Evolutionary conservation across 805 yeast genomes (phyloP).

Genomic region (Yamadazyma philogaea): DNA sequence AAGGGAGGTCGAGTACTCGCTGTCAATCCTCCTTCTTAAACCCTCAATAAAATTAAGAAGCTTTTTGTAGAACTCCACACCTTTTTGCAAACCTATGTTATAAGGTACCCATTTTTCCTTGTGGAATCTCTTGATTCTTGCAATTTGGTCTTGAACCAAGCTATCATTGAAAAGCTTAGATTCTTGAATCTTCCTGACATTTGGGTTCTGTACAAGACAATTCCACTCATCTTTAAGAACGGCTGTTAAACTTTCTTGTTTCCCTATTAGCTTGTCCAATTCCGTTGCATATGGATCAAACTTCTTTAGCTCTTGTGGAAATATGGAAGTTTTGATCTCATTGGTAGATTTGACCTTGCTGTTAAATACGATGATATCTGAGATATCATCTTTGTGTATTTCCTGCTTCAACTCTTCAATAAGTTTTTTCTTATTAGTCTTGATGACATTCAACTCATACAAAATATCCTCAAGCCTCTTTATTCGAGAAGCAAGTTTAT

Average conservation of each 20-base stretch:
- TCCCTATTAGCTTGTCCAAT: slow-evolving; percentile 62
- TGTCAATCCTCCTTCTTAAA: background rate
- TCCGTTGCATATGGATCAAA: slow-evolving; percentile 67
- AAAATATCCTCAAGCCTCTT: slow-evolving; percentile 53
- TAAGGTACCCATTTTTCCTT: slow-evolving; percentile 52
- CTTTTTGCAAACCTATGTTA: slow-evolving; percentile 57
- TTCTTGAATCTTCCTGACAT: slow-evolving; percentile 39
- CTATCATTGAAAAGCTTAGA: slow-evolving; percentile 39
- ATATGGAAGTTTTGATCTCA: slow-evolving; percentile 53
- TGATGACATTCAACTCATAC: slow-evolving; percentile 59
- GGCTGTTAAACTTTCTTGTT: slow-evolving; percentile 52
- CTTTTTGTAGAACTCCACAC: slow-evolving; percentile 60
- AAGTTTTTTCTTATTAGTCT: slow-evolving; percentile 59
- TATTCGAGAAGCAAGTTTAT: slow-evolving; percentile 31
- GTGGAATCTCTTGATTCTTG: slow-evolving; percentile 46
- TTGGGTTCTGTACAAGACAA: slow-evolving; percentile 22
- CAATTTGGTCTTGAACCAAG: slow-evolving; percentile 28
- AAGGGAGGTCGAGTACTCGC: background rate
- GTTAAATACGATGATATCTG: slow-evolving; percentile 67
- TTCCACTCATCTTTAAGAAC: slow-evolving; percentile 31
- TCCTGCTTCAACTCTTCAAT: slow-evolving; percentile 63
- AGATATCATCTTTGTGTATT: slow-evolving; percentile 80
- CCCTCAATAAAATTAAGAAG: slow-evolving; percentile 21
- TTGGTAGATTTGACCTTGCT: slow-evolving; percentile 52
- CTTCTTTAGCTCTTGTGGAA: slow-evolving; percentile 71